phyloP scores from a whole-genome alignment of 108 stramenopile genomes.

The Aurantiochytrium sp. region DNA sequence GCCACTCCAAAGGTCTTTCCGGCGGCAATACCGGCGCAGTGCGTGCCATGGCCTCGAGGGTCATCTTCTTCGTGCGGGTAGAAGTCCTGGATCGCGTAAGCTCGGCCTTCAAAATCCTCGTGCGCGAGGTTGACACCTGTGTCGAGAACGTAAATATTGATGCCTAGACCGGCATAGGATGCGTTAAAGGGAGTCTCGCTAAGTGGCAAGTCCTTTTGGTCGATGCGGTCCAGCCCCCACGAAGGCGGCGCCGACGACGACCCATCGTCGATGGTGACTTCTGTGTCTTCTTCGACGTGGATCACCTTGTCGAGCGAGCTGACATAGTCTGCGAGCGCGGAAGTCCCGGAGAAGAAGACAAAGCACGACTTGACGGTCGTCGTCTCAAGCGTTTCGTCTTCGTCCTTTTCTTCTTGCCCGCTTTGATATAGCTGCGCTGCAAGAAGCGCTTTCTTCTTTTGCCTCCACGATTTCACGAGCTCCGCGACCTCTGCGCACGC shows the following conservation, averaged over 20 bases:
- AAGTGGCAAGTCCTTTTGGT: background rate
- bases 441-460: too few relatives aligned
- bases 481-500: too few relatives aligned
- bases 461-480: too few relatives aligned
- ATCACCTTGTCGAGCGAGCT: too few relatives aligned
- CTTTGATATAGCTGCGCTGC: too few relatives aligned
- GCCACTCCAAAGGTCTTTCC: background rate
- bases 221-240: background rate
- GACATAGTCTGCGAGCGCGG: too few relatives aligned
- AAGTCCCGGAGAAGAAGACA: too few relatives aligned
- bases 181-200: background rate
- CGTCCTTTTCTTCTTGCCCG: too few relatives aligned
- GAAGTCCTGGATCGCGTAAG: background rate
- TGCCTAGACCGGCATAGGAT: background rate
- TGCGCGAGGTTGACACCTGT: background rate
- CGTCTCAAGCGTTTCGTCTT: too few relatives aligned
- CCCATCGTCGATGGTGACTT: too few relatives aligned
- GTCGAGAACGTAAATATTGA: background rate
- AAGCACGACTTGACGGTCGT: too few relatives aligned
- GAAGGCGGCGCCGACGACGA: background rate
- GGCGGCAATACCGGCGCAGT: constrained; percentile 23
- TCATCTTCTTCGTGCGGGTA: background rate
- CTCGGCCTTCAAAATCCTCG: background rate
- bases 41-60: constrained; percentile 20
- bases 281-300: too few relatives aligned